These are phyloP conservation scores for Acrodontium crateriforme DNA, from an alignment of 2,329 filamentous ascomycete genomes.

Conservation along the genomic window DNA sequence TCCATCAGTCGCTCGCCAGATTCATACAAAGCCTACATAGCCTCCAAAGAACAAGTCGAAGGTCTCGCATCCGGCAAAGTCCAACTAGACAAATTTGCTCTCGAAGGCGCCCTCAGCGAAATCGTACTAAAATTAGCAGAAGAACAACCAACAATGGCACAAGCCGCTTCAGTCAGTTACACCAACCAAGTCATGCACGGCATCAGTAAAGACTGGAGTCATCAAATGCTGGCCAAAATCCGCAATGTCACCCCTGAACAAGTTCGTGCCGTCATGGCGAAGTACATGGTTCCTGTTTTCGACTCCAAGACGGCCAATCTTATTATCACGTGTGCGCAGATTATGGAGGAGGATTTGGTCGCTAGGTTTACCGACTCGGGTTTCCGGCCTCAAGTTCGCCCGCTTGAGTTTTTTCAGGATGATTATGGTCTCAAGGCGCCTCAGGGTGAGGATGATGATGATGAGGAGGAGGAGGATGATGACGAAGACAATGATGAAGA, in stretches of 20 bases:
- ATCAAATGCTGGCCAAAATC: slow-evolving; percentile 62
- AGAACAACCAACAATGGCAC: slow-evolving; percentile 72
- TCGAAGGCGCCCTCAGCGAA: slow-evolving; percentile 81
- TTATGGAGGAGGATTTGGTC: slow-evolving; percentile 70
- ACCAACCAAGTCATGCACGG: slow-evolving; percentile 65
- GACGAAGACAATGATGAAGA: slow-evolving; percentile 32
- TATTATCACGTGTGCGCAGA: slow-evolving; percentile 73
- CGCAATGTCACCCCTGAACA: slow-evolving; percentile 62
- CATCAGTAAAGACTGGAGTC: slow-evolving; percentile 63
- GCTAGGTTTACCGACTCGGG: slow-evolving; percentile 60
- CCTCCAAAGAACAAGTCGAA: slow-evolving; percentile 59
- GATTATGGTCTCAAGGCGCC: slow-evolving; percentile 67
- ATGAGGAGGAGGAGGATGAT: slow-evolving; percentile 46
- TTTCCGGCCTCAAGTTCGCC: slow-evolving; percentile 63
- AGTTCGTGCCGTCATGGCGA: slow-evolving; percentile 58
- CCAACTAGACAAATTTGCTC: slow-evolving; percentile 62
- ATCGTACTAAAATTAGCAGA: slow-evolving; percentile 81
- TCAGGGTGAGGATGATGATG: slow-evolving; percentile 45
- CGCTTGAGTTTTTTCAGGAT: slow-evolving; percentile 70
- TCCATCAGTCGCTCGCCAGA: slow-evolving; percentile 84
- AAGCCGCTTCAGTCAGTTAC: slow-evolving; percentile 73
- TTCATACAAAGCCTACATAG: slow-evolving; percentile 69
- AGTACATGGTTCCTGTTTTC: slow-evolving; percentile 69
- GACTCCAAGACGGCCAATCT: slow-evolving; percentile 67
- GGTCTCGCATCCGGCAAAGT: slow-evolving; percentile 59